A percentile compares a stretch with the other conserved stretches of the same genome.
phyloP scores from a whole-genome alignment of 2,329 filamentous ascomycete genomes.

The Penicillium glabrum region DNA sequence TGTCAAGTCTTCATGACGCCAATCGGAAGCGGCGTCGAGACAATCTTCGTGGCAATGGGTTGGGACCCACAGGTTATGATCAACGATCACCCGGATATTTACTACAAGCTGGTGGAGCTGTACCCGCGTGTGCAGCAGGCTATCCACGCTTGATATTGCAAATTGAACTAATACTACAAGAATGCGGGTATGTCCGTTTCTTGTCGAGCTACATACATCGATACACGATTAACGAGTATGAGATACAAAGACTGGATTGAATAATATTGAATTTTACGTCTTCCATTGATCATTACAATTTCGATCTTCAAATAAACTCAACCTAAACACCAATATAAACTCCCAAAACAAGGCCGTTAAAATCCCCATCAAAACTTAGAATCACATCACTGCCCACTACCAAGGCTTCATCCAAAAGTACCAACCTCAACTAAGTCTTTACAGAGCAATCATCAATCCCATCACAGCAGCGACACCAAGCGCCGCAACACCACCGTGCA shows the following conservation, averaged over 20 bases:
- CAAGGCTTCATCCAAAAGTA: neutral
- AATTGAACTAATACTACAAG: neutral
- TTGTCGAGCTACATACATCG: neutral
- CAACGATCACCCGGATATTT: conserved; percentile 77
- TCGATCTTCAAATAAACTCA: neutral
- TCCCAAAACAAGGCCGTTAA: neutral
- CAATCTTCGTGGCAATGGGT: conserved; percentile 79
- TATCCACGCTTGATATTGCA: conserved; percentile 59
- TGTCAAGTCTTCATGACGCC: conserved; percentile 88
- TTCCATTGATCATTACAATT: conserved; percentile 2
- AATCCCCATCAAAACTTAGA: neutral
- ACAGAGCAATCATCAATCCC: conserved; percentile 24
- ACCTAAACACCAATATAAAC: neutral
- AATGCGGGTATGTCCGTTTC: neutral
- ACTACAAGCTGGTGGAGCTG: conserved; percentile 72
- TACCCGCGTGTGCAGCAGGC: conserved; percentile 82
- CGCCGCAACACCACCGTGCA: conserved; percentile 11
- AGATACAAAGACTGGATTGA: neutral
- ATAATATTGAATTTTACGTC: neutral
- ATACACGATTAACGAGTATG: neutral
- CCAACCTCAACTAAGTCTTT: neutral
- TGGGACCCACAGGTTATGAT: conserved; percentile 70
- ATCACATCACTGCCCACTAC: neutral
- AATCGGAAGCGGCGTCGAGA: conserved; percentile 83
- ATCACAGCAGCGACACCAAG: conserved; percentile 21